Evolutionary conservation across 1,139 yeast genomes (phyloP), one percentile per base, ranked within the genome.

Genomic region (Pichia sp.): DNA sequence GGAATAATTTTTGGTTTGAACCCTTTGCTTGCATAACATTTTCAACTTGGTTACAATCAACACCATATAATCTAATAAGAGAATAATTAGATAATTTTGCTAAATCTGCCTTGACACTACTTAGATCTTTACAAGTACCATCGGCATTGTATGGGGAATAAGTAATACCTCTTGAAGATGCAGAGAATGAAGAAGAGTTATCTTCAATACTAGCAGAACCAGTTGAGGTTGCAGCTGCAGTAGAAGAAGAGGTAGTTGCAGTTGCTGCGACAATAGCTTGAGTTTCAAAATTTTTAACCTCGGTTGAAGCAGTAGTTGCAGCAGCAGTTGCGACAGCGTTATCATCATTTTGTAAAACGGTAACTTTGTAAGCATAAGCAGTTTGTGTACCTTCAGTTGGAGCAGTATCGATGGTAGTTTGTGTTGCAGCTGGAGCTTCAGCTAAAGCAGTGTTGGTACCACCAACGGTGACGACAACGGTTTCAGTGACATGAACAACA

Each of bases 51-150:
- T 73, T 69, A 77, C 95, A 86, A 75, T 86, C 95, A 62, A 82
- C 87, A 73, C 89, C 90, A 75, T 86, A 86, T 59, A 86, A 73
- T 83, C 95, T 84, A 69, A 87, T 80, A 61, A 82, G 60, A 58
- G 74, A 76, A 73, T 69, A 86, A 56, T 70, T 79, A 46, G 79
- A 57, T 62, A 88, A 74, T 57, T 69, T 56, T 46, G 76, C 73
- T 51, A 88, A 64, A 62, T 88, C 96, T 44, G 80, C 63, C 58
- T 79, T 72, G 60, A 88, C 84, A 62, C 77, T 75, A 41, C 70
- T 60, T 47, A 78, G 67, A 41, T 87, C 69, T 76, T 87, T 88
- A 77, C 96, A 88, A 38, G 75, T 74, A 70, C 95, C 95, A 58
- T 74, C 70, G 55, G 76, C 67, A 56, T 83, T 74, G 80, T 87